These are phyloP conservation scores for Amanita inopinata DNA, from an alignment of 768 basidiomycete species.

Conservation along the genomic window DNA sequence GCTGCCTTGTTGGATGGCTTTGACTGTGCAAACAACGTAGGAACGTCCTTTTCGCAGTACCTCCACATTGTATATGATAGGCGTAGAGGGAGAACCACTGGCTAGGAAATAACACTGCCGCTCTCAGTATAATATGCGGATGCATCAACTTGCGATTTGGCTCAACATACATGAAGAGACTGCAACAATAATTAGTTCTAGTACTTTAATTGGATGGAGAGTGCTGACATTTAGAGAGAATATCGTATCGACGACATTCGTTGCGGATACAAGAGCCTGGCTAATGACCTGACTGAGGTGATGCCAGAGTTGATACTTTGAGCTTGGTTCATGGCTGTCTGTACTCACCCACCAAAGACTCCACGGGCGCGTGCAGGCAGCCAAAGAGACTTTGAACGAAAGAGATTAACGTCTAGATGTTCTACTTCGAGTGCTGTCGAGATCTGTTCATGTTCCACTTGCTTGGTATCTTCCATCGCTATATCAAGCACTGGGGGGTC, in stretches of 20 bases:
- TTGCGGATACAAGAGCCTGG: conserved; percentile 76
- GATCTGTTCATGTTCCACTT: conserved; percentile 58
- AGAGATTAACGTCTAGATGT: conserved; percentile 65
- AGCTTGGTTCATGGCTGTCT: background rate
- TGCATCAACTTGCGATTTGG: background rate
- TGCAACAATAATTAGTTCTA: conserved; percentile 15
- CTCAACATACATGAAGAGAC: conserved; percentile 59
- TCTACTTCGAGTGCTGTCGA: conserved; percentile 73
- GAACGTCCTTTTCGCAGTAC: conserved; percentile 64
- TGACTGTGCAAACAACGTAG: conserved; percentile 59
- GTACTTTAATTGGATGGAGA: conserved; percentile 1
- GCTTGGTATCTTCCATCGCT: conserved; percentile 27
- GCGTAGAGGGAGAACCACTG: conserved; percentile 60
- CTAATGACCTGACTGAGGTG: conserved; percentile 63
- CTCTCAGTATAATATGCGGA: background rate
- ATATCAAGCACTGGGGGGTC: background rate
- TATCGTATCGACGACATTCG: conserved; percentile 55
- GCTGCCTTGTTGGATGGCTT: conserved; percentile 43
- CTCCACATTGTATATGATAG: conserved; percentile 75
- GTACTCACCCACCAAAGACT: conserved; percentile 64
- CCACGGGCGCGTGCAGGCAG: conserved; percentile 54
- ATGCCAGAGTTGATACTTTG: background rate
- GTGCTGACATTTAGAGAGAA: conserved; percentile 64
- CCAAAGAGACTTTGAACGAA: conserved; percentile 67
- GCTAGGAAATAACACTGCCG: conserved; percentile 73